Evolutionary conservation across 2,329 filamentous ascomycete genomes (phyloP).

Genomic region (Pseudopithomyces maydicus): DNA sequence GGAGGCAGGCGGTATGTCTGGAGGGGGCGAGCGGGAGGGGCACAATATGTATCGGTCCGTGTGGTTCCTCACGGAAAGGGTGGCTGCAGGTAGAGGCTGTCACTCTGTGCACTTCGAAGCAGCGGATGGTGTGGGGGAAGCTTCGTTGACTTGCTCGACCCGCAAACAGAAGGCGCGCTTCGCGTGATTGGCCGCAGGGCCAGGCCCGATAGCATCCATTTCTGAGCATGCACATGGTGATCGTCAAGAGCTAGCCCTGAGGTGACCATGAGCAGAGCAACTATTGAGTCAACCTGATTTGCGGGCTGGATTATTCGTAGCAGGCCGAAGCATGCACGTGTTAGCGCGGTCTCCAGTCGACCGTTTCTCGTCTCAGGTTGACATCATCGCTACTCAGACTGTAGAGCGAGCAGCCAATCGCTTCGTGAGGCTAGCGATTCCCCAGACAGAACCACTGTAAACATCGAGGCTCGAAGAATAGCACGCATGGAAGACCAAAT

Average conservation of each 20-base stretch:
- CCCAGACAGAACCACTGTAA: background rate
- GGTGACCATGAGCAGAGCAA: background rate
- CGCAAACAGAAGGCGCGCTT: constrained; percentile 17
- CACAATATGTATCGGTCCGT: too few species aligned
- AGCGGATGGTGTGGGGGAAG: constrained; percentile 20
- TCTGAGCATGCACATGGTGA: constrained; percentile 7
- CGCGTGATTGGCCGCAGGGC: constrained; percentile 27
- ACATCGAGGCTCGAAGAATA: background rate
- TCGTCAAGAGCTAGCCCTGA: constrained; percentile 11
- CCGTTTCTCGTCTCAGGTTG: background rate
- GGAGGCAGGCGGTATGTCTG: constrained; percentile 5
- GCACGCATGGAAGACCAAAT: too few species aligned
- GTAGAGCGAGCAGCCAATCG: background rate
- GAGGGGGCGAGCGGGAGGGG: background rate
- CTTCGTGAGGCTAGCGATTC: background rate
- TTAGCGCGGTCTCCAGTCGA: background rate
- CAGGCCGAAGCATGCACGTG: background rate
- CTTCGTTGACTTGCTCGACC: constrained; percentile 19
- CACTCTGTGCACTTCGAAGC: background rate
- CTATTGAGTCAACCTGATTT: background rate
- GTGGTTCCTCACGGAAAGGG: background rate
- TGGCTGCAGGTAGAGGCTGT: background rate
- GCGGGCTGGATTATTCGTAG: background rate
- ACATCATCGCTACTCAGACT: background rate
- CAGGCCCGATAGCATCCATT: constrained; percentile 14